Base-by-base conservation (phyloP, 2,329 filamentous ascomycete genomes). In the Calonectria leucothoes region DNA sequence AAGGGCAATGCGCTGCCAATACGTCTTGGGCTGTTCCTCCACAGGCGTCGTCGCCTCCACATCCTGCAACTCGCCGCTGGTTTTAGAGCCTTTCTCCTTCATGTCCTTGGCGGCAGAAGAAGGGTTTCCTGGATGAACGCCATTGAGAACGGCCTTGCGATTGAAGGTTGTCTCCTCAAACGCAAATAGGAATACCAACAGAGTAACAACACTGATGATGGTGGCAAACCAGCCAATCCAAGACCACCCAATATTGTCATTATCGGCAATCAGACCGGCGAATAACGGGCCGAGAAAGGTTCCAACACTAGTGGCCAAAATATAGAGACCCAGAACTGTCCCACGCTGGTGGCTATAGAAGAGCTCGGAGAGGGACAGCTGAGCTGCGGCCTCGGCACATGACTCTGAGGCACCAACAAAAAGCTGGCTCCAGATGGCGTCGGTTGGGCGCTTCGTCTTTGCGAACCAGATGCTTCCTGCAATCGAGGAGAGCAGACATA, bases 401-500 rank as follows among this genome's bases (percentile, higher is more conserved):
- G 64, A 68, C 45, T 71, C 70, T 20, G 70, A 71, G 4, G 70
- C 70, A 20, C 70, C 70, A 29, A 71, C 70, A 33, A 71, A 71
- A 12, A 71, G 70, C 64, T 71, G 70, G n/a, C 70, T 71, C 70
- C 70, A 71, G 25, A 71, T 68, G n/a, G 70, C 70, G 64, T 71
- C 70, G 20, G 70, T 63, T 10, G 23, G 25, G 15, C 20, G 42
- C 27, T 63, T 45, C 4, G 64, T 68, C 2, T 68, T 71, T 20
- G 70, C 64, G 25, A 68, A 71, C 70, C 64, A 71, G 29, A 64
- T 55, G n/a, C 70, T 71, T 11, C 70, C 70, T 12, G 27, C 27
- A 20, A 71, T 64, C 1, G 70, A 71, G 14, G 70, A 71, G 20
- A 71, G 55, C 1, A 71, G 64, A 23, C 70, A 71, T 33, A 71